phyloP scores from a whole-genome alignment of 2,329 filamentous ascomycete species.

The Paecilomyces sp. region DNA sequence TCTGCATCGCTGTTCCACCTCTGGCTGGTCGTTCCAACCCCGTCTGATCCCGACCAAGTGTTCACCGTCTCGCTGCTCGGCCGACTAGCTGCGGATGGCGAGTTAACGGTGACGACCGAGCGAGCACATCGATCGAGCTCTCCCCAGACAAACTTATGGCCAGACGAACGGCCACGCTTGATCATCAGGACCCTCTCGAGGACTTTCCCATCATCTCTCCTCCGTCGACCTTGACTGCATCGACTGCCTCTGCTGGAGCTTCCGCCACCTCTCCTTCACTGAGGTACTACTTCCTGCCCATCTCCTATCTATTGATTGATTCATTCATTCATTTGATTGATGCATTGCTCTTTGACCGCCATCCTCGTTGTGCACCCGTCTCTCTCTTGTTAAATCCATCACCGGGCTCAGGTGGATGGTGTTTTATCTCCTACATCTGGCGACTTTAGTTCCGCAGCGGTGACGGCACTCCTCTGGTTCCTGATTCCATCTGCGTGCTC shows the following conservation, averaged over 20 bases:
- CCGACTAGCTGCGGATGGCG: conserved; percentile 34
- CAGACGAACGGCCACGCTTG: conserved; percentile 38
- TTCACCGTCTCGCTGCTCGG: conserved; percentile 14
- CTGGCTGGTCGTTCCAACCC: not conserved
- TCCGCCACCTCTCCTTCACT: conserved; percentile 20
- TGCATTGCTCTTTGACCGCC: conserved; percentile 4
- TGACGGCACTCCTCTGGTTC: not conserved
- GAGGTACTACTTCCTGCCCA: conserved; percentile 30
- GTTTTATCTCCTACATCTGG: not conserved
- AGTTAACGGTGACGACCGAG: conserved; percentile 30
- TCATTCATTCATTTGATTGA: no score
- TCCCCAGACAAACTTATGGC: conserved; percentile 37
- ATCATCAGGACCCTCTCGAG: conserved; percentile 37
- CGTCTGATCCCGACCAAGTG: conserved; percentile 3
- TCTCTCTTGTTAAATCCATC: not conserved
- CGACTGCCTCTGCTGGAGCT: conserved; percentile 15
- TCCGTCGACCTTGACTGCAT: conserved; percentile 20
- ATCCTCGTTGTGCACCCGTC: conserved; percentile 1
- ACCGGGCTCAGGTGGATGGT: not conserved
- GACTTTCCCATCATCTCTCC: conserved; percentile 26
- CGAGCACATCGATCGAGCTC: conserved; percentile 23
- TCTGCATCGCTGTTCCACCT: not conserved
- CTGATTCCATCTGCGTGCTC: conserved; percentile 3
- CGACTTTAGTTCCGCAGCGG: not conserved
- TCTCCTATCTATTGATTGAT: conserved; percentile 8